Evolutionary conservation across 345 rosid species (phyloP), one percentile per base, ranked within the genome.

Genomic region (Turritis glabra): DNA sequence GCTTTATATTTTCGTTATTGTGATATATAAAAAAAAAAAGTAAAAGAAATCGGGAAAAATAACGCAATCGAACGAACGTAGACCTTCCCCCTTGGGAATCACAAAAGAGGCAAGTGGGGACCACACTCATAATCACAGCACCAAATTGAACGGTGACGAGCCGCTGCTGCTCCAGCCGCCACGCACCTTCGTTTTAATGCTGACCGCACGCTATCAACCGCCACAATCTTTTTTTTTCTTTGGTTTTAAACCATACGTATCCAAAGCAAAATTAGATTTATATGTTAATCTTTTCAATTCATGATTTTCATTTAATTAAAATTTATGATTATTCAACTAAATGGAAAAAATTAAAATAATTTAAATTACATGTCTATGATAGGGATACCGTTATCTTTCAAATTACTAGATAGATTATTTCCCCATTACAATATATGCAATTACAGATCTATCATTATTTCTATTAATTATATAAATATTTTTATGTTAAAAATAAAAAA

Each of bases 141-240:
- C 79, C 84, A 84, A 82, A 41, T 74, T 48, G 77, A 79, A 47
- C 85, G 86, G 85, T 79, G 86, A 84, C 86, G 85, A 77, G 85
- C 71, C 83, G 88, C 90, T 84, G 84, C 88, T 78, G 76, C 75
- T 32, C 46, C 80, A 12, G 55, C 41, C 58, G 73, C 73, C 57
- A 38, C 40, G 59, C 41, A 33, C 12, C 23, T 18, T 44, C 19
- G 19, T 17, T 43, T 43, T 43, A n/a, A n/a, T 47, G 78, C 79
- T 74, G 58, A 63, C n/a, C n/a, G n/a, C n/a, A n/a, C 61, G 7
- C 18, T 60, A 19, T 43, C 61, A 54, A 40, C 71, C 77, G 78
- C 57, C 35, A 13, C 1, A 14, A 13, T 1, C 1, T 23, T 40
- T 13, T 4, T n/a, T n/a, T n/a, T n/a, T n/a, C n/a, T n/a, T n/a